Evolutionary conservation across 1,284 basidiomycete species (phyloP).

Genomic region (Marasmius tenuissimus): DNA sequence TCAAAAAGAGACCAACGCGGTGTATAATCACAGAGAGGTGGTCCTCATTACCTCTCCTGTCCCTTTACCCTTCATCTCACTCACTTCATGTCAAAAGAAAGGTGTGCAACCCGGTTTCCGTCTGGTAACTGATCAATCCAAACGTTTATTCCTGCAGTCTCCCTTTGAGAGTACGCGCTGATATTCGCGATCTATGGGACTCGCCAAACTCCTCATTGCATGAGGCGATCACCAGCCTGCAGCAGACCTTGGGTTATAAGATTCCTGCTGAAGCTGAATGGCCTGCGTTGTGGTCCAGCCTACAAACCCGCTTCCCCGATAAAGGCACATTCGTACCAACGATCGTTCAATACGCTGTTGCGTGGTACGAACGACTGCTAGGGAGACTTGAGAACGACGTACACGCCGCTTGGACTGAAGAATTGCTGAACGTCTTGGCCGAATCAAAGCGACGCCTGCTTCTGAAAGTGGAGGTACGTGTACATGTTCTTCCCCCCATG

Average conservation of each 20-base stretch:
- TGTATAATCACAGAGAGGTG: not conserved
- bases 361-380: conserved; percentile 34
- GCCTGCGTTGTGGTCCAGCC: conserved; percentile 26
- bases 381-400: conserved; percentile 30
- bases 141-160: conserved; percentile 16
- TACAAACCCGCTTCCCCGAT: conserved; percentile 29
- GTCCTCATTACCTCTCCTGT: not conserved
- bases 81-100: not conserved
- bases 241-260: conserved; percentile 26
- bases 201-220: conserved; percentile 28
- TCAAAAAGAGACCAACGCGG: not conserved
- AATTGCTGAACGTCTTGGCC: conserved; percentile 26
- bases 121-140: too few relatives aligned
- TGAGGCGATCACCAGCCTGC: conserved; percentile 21
- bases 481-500: not conserved
- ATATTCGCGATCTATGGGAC: conserved; percentile 37
- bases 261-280: conserved; percentile 29
- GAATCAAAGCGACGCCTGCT: conserved; percentile 17
- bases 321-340: conserved; percentile 31
- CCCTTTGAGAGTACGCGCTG: conserved; percentile 35
- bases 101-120: not conserved
- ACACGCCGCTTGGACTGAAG: conserved; percentile 33
- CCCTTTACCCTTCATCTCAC: not conserved
- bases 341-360: conserved; percentile 27
- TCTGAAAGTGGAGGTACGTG: conserved; percentile 30